Evolutionary conservation across 2,329 filamentous ascomycete species (phyloP).

Genomic region (Samsoniella hepiali): DNA sequence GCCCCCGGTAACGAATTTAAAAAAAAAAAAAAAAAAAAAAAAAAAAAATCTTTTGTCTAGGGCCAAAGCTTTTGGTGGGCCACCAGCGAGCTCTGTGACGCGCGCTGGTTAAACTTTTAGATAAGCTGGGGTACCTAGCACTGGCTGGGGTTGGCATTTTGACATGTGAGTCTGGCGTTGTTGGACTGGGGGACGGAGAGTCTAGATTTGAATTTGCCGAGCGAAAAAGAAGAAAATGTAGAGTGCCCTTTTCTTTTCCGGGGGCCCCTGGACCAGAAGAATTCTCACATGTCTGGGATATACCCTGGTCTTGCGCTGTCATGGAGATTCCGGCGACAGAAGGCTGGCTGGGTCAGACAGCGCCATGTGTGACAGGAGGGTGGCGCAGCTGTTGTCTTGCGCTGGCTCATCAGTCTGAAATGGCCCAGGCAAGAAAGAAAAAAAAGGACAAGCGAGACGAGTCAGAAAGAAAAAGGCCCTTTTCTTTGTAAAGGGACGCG

Average conservation of each 20-base stretch:
- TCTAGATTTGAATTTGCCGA: background rate
- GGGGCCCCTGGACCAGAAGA: background rate
- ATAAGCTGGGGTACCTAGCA: background rate
- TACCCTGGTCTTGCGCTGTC: background rate
- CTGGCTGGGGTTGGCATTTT: background rate
- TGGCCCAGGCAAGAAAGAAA: background rate
- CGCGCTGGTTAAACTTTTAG: background rate
- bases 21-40: no score
- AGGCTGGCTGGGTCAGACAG: constrained; percentile 1
- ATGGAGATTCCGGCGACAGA: background rate
- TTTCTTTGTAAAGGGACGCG: no score
- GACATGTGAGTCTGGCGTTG: background rate
- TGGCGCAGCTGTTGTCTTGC: background rate
- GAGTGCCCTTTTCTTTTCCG: background rate
- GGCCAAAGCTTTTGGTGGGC: background rate
- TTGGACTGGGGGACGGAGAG: background rate
- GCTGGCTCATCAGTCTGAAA: background rate
- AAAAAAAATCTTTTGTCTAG: background rate
- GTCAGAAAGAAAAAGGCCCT: background rate
- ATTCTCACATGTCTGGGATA: background rate
- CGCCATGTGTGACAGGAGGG: constrained; percentile 1
- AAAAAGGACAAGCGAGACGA: background rate
- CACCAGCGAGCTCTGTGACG: background rate
- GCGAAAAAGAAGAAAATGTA: background rate
- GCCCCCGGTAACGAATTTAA: no score